phyloP scores from a whole-genome alignment of 768 basidiomycete species.

The Lactifluus volemus region DNA sequence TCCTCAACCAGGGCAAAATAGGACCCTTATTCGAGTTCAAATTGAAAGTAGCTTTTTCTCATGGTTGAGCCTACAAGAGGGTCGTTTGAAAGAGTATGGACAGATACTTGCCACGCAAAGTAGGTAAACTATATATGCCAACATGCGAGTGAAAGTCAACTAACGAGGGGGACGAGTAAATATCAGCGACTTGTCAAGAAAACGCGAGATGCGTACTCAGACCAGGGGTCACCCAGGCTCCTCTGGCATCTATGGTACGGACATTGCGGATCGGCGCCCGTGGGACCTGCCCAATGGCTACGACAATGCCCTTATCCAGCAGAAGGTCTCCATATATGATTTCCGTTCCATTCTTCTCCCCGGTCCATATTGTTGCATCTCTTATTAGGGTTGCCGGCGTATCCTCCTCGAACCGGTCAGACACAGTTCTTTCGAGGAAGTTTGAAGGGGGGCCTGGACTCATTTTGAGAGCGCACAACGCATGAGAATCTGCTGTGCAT shows the following conservation, averaged over 20 bases:
- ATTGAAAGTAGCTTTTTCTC: slow-evolving; percentile 40
- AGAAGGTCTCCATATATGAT: slow-evolving; percentile 53
- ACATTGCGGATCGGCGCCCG: slow-evolving; percentile 32
- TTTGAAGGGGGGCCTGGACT: slow-evolving; percentile 26
- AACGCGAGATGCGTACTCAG: slow-evolving; percentile 32
- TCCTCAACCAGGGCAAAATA: slow-evolving; percentile 69
- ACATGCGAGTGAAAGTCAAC: slow-evolving; percentile 56
- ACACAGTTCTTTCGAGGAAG: slow-evolving; percentile 29
- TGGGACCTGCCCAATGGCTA: slow-evolving; percentile 42
- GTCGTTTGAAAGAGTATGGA: not conserved
- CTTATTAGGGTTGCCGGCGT: slow-evolving; percentile 59
- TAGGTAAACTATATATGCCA: slow-evolving; percentile 60
- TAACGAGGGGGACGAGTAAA: slow-evolving; percentile 13
- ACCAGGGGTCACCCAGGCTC: slow-evolving; percentile 59
- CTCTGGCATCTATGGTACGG: slow-evolving; percentile 48
- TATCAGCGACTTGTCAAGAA: slow-evolving; percentile 9
- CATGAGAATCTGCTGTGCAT: slow-evolving; percentile 24
- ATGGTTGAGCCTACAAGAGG: not conserved
- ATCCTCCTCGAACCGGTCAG: slow-evolving; percentile 59
- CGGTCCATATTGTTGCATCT: slow-evolving; percentile 64
- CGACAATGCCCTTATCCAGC: slow-evolving; percentile 57
- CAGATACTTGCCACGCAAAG: slow-evolving; percentile 33
- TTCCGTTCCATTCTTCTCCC: slow-evolving; percentile 46
- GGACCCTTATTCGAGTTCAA: slow-evolving; percentile 60
- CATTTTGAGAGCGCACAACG: slow-evolving; percentile 27